Conservation (phyloP, 2,329 filamentous ascomycete genomes). For the Chrysoporthe cubensis region DNA sequence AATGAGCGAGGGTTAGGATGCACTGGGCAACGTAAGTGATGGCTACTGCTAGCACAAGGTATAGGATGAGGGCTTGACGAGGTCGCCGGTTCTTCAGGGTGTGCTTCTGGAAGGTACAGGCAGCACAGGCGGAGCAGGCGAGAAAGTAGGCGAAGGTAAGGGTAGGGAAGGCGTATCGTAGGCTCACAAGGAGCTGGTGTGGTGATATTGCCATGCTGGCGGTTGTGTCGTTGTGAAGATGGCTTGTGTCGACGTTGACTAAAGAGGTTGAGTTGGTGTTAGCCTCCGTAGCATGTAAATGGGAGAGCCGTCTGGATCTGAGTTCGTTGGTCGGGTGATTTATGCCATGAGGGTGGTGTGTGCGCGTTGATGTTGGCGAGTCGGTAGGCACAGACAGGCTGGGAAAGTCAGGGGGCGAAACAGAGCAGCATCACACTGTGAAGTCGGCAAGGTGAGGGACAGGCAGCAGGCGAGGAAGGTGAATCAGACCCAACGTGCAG, state of each 20-base stretch:
- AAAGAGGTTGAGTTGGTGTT: neutral
- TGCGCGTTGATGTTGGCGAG: neutral
- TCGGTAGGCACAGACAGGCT: neutral
- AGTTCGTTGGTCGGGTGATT: neutral
- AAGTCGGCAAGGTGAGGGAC: neutral
- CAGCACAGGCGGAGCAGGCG: conserved; percentile 52
- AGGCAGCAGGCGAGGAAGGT: neutral
- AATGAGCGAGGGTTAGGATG: conserved; percentile 38
- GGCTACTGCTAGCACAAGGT: conserved; percentile 48
- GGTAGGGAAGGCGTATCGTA: conserved; percentile 65
- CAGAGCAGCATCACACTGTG: neutral
- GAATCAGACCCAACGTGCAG: neutral
- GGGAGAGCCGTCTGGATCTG: neutral
- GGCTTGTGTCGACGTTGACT: neutral
- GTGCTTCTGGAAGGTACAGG: conserved; percentile 57
- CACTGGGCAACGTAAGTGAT: conserved; percentile 55
- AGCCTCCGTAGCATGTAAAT: neutral
- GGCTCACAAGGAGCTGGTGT: conserved; percentile 43
- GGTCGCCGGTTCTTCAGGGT: conserved; percentile 29
- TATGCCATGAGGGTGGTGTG: neutral
- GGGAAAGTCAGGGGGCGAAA: neutral
- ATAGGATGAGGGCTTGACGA: conserved; percentile 46
- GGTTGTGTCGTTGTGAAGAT: neutral
- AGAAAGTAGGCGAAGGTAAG: conserved; percentile 62
- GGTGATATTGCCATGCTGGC: conserved; percentile 30